Evolutionary conservation across 176 grass and related monocot species (phyloP), one percentile per base, ranked within the genome.

Genomic region (Phyllostachys edulis): DNA sequence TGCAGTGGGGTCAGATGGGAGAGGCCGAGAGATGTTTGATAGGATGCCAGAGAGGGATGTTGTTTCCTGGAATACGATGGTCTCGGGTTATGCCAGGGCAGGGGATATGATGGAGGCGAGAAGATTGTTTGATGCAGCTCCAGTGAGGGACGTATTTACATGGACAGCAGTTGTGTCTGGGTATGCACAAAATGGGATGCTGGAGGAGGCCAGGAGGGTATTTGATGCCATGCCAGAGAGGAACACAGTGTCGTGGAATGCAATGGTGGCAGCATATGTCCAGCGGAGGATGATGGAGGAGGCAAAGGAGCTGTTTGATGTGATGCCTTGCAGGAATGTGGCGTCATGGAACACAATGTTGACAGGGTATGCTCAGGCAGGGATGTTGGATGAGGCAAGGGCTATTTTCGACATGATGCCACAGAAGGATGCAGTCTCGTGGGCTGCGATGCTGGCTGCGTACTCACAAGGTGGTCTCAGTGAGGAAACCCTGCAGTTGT

Each of bases 141-240:
- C 93, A 1, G 79, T 83, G 7, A 73, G 82, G 26, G 96, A 98
- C 36, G 93, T 98, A 7, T 98, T 95, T 82, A 98, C 91, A 15
- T 98, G 96, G 91, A 98, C 93, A 5, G 93, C 96, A 10, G 60
- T 95, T 62, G 80, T 98, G 16, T 98, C 93, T 65, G 96, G 96
- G 0, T 98, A 94, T 65, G 91, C 96, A 17, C 91, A 95, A 64
- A 98, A 98, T 78, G 93, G 93, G 39, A 93, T 91, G 85, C 73
- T 98, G 9, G 89, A 89, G 24, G 93, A 95, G 64, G 87, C 93
- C 24, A 90, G 87, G 73, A 80, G 34, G 78, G 77, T 92, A 69
- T 98, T 98, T 77, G 89, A 95, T 82, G 88, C 71, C 72, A 98
- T 98, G 96, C 96, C 93, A 9, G 85, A 95, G 63, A 86, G 91